Conservation (phyloP, 108 stramenopile genomes). For the Licmophora abbreviata region DNA sequence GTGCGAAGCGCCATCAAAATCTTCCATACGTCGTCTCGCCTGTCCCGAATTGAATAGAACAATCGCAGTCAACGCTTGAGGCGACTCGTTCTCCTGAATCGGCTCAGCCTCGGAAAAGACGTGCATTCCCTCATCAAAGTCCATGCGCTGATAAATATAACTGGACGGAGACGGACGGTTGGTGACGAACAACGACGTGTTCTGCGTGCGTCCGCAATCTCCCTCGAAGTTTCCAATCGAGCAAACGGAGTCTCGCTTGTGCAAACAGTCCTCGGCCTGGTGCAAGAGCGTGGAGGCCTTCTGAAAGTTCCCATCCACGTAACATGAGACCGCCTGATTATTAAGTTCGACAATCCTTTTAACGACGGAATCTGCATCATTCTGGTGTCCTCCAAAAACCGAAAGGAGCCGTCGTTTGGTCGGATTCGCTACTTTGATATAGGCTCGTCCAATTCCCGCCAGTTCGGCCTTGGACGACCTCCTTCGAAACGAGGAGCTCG, state of each 20-base stretch:
- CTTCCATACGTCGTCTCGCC: neutral
- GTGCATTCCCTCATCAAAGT: conserved; percentile 64
- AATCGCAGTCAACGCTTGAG: neutral
- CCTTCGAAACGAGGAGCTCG: too few relatives aligned
- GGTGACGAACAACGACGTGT: too few relatives aligned
- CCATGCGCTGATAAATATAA: conserved; percentile 46
- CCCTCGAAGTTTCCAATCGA: too few relatives aligned
- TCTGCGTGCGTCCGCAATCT: too few relatives aligned
- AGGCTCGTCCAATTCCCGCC: too few relatives aligned
- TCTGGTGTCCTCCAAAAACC: too few relatives aligned
- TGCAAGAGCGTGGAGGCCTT: conserved; percentile 1
- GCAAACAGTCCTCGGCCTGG: too few relatives aligned
- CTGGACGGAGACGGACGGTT: neutral
- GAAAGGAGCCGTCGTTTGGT: too few relatives aligned
- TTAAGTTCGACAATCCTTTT: neutral
- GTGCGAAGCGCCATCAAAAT: conserved; percentile 6
- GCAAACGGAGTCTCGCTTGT: too few relatives aligned
- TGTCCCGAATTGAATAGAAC: conserved; percentile 7
- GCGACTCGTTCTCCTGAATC: conserved; percentile 10
- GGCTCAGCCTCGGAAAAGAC: conserved; percentile 19
- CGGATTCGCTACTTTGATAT: too few relatives aligned
- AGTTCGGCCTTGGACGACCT: too few relatives aligned
- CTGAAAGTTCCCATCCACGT: neutral
- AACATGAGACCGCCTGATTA: neutral
- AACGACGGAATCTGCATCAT: neutral